These are phyloP conservation scores for Aspergillus ustus DNA, from an alignment of 2,329 filamentous ascomycete species.

Conservation along the genomic window DNA sequence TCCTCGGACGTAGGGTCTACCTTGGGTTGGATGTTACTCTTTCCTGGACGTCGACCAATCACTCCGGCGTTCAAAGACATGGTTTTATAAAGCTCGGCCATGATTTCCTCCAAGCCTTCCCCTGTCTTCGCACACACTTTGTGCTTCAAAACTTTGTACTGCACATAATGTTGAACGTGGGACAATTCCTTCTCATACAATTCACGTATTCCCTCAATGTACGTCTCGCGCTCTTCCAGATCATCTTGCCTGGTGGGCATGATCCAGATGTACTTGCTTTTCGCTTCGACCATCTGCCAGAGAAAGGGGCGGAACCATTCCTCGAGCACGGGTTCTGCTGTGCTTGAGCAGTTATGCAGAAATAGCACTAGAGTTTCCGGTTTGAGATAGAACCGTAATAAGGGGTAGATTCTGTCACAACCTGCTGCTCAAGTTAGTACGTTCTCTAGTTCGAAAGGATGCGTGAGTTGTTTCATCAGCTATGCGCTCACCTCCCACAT, in stretches of 20 bases:
- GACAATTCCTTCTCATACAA: conserved; percentile 8
- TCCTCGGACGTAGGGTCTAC: not conserved
- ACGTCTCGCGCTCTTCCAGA: not conserved
- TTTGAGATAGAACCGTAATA: conserved; percentile 3
- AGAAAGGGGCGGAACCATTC: not conserved
- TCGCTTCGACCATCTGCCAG: not conserved
- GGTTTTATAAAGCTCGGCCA: conserved; percentile 2
- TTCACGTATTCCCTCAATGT: not conserved
- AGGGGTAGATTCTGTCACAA: conserved; percentile 3
- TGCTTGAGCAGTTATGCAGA: conserved; percentile 4
- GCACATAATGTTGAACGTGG: not conserved
- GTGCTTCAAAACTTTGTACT: conserved; percentile 6
- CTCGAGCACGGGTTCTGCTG: not conserved
- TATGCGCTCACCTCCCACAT: conserved; percentile 1
- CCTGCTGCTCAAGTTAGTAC: not conserved
- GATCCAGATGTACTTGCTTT: conserved; percentile 1
- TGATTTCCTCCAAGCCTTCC: conserved; percentile 2
- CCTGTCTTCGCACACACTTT: conserved; percentile 9
- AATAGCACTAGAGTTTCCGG: conserved; percentile 1
- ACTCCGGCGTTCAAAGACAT: not conserved
- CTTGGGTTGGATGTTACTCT: not conserved
- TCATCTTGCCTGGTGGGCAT: conserved; percentile 6
- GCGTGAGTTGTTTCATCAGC: no score
- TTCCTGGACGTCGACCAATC: not conserved
- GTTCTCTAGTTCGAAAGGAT: no score